Evolutionary conservation across 768 basidiomycete species (phyloP).

Genomic region (Scleroderma bovista): DNA sequence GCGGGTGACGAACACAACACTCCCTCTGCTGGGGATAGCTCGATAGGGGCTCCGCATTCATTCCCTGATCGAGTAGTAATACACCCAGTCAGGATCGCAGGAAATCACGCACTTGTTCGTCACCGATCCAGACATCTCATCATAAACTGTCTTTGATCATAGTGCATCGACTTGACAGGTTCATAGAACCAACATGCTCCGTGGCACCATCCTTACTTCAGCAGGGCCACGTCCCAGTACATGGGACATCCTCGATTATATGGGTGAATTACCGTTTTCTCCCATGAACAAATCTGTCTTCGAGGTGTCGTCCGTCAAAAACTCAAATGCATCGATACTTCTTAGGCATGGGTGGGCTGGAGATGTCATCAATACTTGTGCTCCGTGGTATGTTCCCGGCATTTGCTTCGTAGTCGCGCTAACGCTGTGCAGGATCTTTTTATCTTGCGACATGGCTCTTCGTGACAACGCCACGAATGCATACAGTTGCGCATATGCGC

Average conservation of each 20-base stretch:
- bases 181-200: not conserved
- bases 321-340: not conserved
- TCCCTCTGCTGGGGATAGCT: too few species aligned
- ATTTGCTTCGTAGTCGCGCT: not conserved
- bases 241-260: not conserved
- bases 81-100: too few species aligned
- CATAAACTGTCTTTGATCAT: too few species aligned
- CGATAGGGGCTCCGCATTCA: too few species aligned
- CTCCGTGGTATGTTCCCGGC: not conserved
- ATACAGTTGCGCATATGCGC: not conserved
- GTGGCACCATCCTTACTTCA: not conserved
- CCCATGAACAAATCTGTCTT: not conserved
- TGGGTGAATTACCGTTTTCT: not conserved
- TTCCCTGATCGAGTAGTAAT: too few species aligned
- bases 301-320: not conserved
- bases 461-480: not conserved
- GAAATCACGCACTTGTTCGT: too few species aligned
- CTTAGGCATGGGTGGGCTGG: not conserved
- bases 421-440: not conserved
- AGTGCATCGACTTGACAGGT: not conserved
- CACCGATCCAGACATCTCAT: too few species aligned
- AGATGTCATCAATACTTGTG: not conserved
- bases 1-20: too few species aligned
- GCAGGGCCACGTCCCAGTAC: not conserved
- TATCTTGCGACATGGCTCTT: not conserved